phyloP scores from a whole-genome alignment of 163 green algal genomes.

The Trebouxia gelatinosa region DNA sequence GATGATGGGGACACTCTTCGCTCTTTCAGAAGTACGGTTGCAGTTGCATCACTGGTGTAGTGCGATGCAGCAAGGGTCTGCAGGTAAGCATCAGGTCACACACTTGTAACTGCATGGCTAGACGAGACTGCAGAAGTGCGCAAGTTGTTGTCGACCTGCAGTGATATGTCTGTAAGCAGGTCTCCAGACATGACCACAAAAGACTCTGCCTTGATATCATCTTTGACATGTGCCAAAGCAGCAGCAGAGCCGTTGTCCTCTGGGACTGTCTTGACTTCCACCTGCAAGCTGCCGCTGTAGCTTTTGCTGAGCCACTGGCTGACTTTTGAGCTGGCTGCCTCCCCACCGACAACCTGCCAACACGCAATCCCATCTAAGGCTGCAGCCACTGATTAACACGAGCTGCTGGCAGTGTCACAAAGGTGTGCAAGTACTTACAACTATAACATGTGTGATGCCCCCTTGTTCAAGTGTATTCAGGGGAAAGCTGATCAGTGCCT shows the following conservation, averaged over 20 bases:
- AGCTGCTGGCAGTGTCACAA: neutral
- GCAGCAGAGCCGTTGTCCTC: conserved; percentile 66
- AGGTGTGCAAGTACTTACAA: conserved; percentile 48
- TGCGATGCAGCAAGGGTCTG: conserved; percentile 47
- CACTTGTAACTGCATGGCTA: too few species aligned
- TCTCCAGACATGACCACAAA: conserved; percentile 76
- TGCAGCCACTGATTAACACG: too few species aligned
- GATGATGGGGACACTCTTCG: conserved; percentile 36
- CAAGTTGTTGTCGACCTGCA: conserved; percentile 50
- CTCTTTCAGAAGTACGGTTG: conserved; percentile 48
- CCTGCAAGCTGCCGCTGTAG: conserved; percentile 12
- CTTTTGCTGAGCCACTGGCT: conserved; percentile 40
- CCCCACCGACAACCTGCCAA: conserved; percentile 44
- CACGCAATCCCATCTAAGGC: too few species aligned
- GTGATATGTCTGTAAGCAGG: conserved; percentile 71
- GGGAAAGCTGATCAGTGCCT: conserved; percentile 72
- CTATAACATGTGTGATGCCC: conserved; percentile 60
- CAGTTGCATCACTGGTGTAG: conserved; percentile 41
- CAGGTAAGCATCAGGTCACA: too few species aligned
- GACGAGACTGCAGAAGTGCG: neutral
- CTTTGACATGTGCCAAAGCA: conserved; percentile 60
- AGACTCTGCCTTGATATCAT: conserved; percentile 49
- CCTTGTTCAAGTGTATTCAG: conserved; percentile 67
- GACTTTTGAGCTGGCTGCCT: conserved; percentile 42
- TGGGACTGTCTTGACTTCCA: conserved; percentile 60